phyloP scores from a whole-genome alignment of 2,329 filamentous ascomycete species.

The Colletotrichum sansevieriae region DNA sequence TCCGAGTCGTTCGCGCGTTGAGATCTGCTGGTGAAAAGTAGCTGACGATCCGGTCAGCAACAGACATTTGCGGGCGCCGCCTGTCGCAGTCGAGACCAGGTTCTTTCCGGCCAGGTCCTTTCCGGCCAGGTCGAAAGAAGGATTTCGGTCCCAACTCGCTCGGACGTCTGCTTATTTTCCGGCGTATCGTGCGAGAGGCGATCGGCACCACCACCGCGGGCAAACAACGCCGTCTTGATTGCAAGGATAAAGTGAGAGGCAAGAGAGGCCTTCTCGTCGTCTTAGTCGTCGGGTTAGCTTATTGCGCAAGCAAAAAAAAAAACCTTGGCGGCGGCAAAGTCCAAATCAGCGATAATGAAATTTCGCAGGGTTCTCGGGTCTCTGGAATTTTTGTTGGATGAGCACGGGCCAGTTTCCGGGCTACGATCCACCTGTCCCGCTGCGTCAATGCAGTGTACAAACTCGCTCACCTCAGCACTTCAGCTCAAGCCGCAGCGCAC shows the following conservation, averaged over 20 bases:
- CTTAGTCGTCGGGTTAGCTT: conserved; percentile 28
- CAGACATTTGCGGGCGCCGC: conserved; percentile 60
- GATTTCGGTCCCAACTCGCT: conserved; percentile 42
- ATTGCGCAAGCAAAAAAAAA: conserved; percentile 28
- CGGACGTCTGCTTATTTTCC: conserved; percentile 12
- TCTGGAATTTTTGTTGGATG: conserved; percentile 38
- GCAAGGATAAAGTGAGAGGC: no score
- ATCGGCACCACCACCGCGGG: neutral
- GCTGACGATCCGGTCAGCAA: conserved; percentile 66
- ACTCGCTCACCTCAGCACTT: neutral
- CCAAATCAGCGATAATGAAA: conserved; percentile 38
- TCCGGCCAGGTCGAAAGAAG: conserved; percentile 44
- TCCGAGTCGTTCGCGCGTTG: conserved; percentile 43
- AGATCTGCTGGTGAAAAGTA: conserved; percentile 60
- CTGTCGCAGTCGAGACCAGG: conserved; percentile 30
- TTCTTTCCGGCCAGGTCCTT: conserved; percentile 32
- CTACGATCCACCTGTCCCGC: conserved; percentile 30
- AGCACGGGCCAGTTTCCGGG: conserved; percentile 29
- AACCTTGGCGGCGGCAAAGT: conserved; percentile 41
- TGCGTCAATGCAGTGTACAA: conserved; percentile 35
- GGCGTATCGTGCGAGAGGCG: conserved; percentile 3
- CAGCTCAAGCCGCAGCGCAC: conserved; percentile 4
- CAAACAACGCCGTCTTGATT: conserved; percentile 1
- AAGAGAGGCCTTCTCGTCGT: conserved; percentile 32
- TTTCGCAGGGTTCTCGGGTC: conserved; percentile 37